A percentile compares a stretch with the other conserved stretches of the same genome.
Conservation (phyloP, 2,329 filamentous ascomycete species). For the Thermomyces lanuginosus region DNA sequence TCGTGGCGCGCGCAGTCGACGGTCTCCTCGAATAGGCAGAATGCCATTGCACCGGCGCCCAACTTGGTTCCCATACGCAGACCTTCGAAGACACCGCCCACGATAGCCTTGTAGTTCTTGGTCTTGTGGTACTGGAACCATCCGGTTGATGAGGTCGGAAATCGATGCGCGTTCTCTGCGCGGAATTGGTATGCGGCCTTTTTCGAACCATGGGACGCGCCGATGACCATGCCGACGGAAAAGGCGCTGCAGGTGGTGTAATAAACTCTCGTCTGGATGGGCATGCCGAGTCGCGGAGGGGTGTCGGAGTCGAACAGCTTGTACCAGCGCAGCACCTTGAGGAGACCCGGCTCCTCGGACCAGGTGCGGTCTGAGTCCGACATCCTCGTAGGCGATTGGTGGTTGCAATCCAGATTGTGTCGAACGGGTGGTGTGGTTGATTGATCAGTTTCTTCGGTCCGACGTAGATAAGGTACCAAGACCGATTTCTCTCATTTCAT, state of each 20-base stretch:
- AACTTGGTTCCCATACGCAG: conserved; percentile 56
- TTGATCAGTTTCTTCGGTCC: conserved; percentile 2
- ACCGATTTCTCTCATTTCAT: background rate
- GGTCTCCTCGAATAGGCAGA: conserved; percentile 70
- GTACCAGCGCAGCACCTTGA: conserved; percentile 20
- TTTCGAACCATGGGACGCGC: conserved; percentile 54
- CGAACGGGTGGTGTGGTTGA: too few relatives aligned
- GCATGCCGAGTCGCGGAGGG: conserved; percentile 40
- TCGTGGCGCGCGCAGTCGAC: conserved; percentile 50
- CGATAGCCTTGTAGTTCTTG: conserved; percentile 79
- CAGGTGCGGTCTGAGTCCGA: conserved; percentile 8
- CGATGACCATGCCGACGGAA: conserved; percentile 52
- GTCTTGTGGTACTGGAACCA: conserved; percentile 99
- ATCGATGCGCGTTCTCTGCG: conserved; percentile 88
- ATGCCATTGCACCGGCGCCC: conserved; percentile 55
- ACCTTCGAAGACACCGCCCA: conserved; percentile 64
- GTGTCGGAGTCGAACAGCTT: conserved; percentile 22
- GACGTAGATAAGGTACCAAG: conserved; percentile 1
- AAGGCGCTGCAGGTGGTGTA: conserved; percentile 49
- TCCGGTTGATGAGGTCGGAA: conserved; percentile 63
- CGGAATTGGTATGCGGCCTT: conserved; percentile 69
- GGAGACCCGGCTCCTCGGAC: conserved; percentile 9
- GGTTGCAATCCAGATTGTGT: conserved; percentile 2
- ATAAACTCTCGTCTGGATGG: conserved; percentile 48
- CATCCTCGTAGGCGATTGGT: too few relatives aligned